Evolutionary conservation across 164 flowering plant genomes (phyloP).

Genomic region (Macadamia integrifolia): DNA sequence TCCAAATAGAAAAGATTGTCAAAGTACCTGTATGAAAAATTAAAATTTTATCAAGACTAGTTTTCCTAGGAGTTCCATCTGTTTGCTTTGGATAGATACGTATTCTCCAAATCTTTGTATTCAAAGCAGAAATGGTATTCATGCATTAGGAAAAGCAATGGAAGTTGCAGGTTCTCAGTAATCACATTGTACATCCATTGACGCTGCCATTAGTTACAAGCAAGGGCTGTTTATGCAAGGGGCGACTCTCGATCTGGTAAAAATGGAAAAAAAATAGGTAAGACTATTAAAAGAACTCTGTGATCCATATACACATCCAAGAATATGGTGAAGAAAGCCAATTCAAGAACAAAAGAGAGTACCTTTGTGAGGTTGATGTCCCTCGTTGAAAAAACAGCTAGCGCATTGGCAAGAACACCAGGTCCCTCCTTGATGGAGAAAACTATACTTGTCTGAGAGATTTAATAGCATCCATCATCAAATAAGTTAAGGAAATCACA

Average conservation of each 20-base stretch:
- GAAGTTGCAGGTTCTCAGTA: neutral
- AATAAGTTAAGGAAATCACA: slow-evolving; percentile 9
- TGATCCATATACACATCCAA: neutral
- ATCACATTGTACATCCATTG: slow-evolving; percentile 81
- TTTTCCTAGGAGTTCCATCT: neutral
- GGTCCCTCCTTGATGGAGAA: slow-evolving; percentile 96
- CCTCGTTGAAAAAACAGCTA: slow-evolving; percentile 88
- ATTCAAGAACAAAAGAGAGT: neutral
- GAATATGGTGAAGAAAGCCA: neutral
- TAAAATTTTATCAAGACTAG: slow-evolving; percentile 4
- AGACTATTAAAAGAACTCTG: neutral
- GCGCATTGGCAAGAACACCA: slow-evolving; percentile 85
- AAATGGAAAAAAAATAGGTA: slow-evolving; percentile 3
- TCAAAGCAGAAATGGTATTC: neutral
- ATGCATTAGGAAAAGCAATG: neutral
- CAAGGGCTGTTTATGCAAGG: slow-evolving; percentile 71
- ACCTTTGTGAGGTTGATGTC: slow-evolving; percentile 88
- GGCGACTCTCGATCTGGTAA: slow-evolving; percentile 89
- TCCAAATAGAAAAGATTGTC: slow-evolving; percentile 92
- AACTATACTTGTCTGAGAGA: slow-evolving; percentile 77
- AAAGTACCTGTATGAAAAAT: slow-evolving; percentile 59
- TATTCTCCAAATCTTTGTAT: too few relatives aligned
- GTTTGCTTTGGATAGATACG: too few relatives aligned
- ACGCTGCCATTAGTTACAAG: slow-evolving; percentile 81
- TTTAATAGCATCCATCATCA: too few relatives aligned